These are phyloP conservation scores for Rhynchospora breviuscula DNA, from an alignment of 176 grass and related monocot genomes.

Conservation along the genomic window DNA sequence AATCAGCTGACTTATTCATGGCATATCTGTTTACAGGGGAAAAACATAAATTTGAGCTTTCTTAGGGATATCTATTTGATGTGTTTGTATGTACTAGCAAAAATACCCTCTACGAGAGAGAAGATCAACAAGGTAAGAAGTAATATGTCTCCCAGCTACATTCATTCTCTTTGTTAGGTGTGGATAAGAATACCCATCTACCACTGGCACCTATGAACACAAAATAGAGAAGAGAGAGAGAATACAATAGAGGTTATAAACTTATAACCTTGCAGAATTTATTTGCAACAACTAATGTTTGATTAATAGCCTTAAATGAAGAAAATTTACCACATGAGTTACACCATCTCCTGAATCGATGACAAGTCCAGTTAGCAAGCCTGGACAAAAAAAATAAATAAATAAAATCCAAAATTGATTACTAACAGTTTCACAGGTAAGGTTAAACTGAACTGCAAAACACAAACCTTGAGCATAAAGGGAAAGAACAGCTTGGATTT, in stretches of 20 bases:
- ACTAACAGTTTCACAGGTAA: background rate
- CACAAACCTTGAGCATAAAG: constrained; percentile 84
- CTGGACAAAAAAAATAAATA: constrained; percentile 29
- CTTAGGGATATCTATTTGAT: background rate
- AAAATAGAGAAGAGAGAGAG: constrained; percentile 1
- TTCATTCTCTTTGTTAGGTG: constrained; percentile 99
- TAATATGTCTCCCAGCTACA: constrained; percentile 97
- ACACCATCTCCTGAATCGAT: constrained; percentile 95
- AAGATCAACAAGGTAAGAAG: constrained; percentile 94
- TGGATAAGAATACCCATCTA: constrained; percentile 96
- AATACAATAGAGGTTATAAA: background rate
- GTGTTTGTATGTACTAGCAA: constrained; percentile 27
- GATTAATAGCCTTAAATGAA: background rate
- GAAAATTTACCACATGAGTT: constrained; percentile 76
- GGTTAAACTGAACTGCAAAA: background rate
- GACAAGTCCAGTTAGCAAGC: constrained; percentile 91
- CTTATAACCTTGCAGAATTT: background rate
- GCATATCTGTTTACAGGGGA: constrained; percentile 53
- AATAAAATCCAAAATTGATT: constrained; percentile 18
- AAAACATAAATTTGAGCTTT: constrained; percentile 22
- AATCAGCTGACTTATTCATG: constrained; percentile 94
- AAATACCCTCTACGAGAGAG: constrained; percentile 94
- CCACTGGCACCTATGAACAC: constrained; percentile 72
- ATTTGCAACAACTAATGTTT: constrained; percentile 2
- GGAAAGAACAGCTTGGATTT: constrained; percentile 95